These are phyloP conservation scores for Ramaria rubella DNA, from an alignment of 768 basidiomycete genomes.

Conservation along the genomic window DNA sequence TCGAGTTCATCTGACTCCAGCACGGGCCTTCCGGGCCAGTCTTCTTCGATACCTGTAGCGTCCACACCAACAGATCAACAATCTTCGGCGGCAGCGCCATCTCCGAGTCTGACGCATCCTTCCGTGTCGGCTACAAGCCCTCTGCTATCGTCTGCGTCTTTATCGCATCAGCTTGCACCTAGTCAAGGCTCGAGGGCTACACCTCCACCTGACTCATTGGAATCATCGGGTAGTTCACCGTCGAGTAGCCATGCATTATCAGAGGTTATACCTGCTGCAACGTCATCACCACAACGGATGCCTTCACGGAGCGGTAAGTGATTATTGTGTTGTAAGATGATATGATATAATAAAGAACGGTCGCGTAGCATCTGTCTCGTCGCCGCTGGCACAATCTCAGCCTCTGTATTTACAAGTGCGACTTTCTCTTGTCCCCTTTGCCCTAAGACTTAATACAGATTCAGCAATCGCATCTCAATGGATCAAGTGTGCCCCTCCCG, in stretches of 20 bases:
- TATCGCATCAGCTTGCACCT: slow-evolving; percentile 48
- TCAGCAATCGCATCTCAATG: neutral
- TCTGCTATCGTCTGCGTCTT: slow-evolving; percentile 66
- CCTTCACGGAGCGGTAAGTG: slow-evolving; percentile 43
- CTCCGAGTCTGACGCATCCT: slow-evolving; percentile 81
- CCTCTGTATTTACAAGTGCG: slow-evolving; percentile 35
- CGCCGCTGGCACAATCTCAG: slow-evolving; percentile 36
- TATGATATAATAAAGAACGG: slow-evolving; percentile 14
- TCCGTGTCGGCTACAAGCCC: slow-evolving; percentile 63
- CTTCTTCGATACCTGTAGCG: slow-evolving; percentile 33
- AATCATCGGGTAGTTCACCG: slow-evolving; percentile 50
- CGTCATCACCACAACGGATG: slow-evolving; percentile 52
- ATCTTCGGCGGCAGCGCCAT: slow-evolving; percentile 41
- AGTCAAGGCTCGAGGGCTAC: slow-evolving; percentile 14
- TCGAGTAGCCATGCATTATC: slow-evolving; percentile 64
- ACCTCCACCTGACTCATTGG: slow-evolving; percentile 28
- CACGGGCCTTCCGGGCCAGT: slow-evolving; percentile 25
- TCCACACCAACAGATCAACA: slow-evolving; percentile 33
- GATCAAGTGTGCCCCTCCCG: slow-evolving; percentile 16
- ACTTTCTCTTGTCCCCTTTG: slow-evolving; percentile 23
- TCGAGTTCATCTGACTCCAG: slow-evolving; percentile 36
- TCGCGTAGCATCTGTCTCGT: slow-evolving; percentile 37
- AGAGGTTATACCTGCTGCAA: slow-evolving; percentile 44
- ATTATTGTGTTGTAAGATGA: neutral
- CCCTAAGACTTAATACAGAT: neutral